phyloP scores from a whole-genome alignment of 768 basidiomycete genomes.

The Chalciporus sphaerocephalus region DNA sequence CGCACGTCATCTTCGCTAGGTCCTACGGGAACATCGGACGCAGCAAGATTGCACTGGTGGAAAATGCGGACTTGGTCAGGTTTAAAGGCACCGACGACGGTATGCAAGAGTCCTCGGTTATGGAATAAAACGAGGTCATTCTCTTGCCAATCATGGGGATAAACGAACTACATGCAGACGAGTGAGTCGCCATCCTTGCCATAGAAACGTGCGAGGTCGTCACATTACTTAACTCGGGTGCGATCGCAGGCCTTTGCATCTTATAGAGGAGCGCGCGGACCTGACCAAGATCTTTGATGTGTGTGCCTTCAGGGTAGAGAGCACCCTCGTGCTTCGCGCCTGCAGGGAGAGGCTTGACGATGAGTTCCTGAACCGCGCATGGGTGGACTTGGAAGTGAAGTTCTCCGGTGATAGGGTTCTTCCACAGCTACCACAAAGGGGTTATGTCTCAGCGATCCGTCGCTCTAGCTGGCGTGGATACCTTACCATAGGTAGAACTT shows the following conservation, averaged over 20 bases:
- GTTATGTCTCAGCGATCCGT: not conserved
- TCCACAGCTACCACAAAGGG: conserved; percentile 62
- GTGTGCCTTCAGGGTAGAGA: conserved; percentile 79
- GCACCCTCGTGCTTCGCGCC: conserved; percentile 55
- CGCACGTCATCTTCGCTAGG: conserved; percentile 43
- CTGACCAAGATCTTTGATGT: conserved; percentile 65
- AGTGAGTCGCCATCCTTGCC: not conserved
- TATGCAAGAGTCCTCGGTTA: conserved; percentile 65
- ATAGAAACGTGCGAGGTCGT: not conserved
- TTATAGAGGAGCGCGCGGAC: conserved; percentile 74
- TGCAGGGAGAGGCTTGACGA: conserved; percentile 69
- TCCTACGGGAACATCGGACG: conserved; percentile 45
- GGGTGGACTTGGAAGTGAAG: conserved; percentile 92
- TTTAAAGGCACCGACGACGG: conserved; percentile 62
- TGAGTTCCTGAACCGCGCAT: conserved; percentile 61
- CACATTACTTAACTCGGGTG: conserved; percentile 54
- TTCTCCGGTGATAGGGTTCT: conserved; percentile 79
- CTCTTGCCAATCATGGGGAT: conserved; percentile 83
- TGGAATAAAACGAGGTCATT: conserved; percentile 67
- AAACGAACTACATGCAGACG: conserved; percentile 56
- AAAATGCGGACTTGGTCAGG: conserved; percentile 46
- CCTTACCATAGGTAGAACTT: conserved; percentile 62
- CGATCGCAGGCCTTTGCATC: conserved; percentile 88
- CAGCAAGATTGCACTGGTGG: conserved; percentile 58
- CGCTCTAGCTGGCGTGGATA: not conserved